A percentile compares a stretch with the other conserved stretches of the same genome.
These are phyloP conservation scores for Pugionium dolabratum DNA, from an alignment of 345 rosid species.

Conservation along the genomic window DNA sequence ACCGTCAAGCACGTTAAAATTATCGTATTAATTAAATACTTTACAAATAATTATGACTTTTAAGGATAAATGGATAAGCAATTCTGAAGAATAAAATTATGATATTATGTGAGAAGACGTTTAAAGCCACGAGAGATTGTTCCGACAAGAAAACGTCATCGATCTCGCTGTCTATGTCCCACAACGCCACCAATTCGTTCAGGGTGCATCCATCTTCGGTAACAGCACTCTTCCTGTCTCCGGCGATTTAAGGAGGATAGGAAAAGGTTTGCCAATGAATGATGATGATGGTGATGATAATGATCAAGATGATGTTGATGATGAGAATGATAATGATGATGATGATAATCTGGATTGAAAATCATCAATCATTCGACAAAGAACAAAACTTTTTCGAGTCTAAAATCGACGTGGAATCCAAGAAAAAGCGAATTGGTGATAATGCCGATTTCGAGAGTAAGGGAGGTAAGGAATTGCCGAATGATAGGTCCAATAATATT, in stretches of 20 bases:
- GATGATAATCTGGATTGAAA: slow-evolving; percentile 12
- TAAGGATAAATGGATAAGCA: no score
- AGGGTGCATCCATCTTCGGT: slow-evolving; percentile 12
- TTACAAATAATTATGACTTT: no score
- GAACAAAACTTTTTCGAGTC: slow-evolving; percentile 23
- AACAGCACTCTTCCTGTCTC: slow-evolving; percentile 32
- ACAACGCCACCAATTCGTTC: slow-evolving; percentile 25
- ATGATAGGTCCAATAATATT: neutral
- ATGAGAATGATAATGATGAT: neutral
- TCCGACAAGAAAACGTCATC: neutral
- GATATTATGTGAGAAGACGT: neutral
- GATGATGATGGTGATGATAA: no score
- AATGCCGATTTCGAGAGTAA: slow-evolving; percentile 9
- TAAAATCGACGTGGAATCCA: neutral
- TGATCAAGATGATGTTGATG: neutral
- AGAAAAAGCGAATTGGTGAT: slow-evolving; percentile 12
- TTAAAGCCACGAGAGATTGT: slow-evolving; percentile 36
- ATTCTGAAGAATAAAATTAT: no score
- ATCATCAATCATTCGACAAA: slow-evolving; percentile 16
- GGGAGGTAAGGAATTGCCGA: neutral
- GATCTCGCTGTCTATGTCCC: slow-evolving; percentile 25
- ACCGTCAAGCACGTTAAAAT: no score
- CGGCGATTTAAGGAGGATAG: slow-evolving; percentile 1
- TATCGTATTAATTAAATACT: no score
- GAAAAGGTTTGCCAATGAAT: neutral